A percentile compares a stretch with the other conserved stretches of the same genome.
Conservation (phyloP, 2,329 filamentous ascomycete species). For the Aspergillus arachidicola region DNA sequence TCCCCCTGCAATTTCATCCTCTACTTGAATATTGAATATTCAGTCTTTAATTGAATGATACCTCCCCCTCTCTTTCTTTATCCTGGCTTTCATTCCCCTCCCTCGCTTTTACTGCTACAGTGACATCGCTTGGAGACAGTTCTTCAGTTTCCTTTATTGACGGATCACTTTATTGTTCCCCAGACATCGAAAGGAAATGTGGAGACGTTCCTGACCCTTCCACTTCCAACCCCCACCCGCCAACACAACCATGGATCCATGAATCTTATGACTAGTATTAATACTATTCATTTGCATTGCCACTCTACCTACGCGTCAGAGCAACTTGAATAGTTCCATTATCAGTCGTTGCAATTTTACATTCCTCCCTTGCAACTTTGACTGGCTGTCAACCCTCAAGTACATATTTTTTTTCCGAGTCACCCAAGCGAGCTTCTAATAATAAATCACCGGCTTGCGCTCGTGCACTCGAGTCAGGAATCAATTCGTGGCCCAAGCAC, state of each 20-base stretch:
- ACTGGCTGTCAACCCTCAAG: neutral
- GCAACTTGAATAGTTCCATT: neutral
- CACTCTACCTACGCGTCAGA: neutral
- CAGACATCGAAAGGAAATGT: neutral
- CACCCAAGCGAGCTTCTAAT: neutral
- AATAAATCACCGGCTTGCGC: neutral
- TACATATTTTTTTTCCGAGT: neutral
- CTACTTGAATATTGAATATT: too few relatives aligned
- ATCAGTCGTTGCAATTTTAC: neutral
- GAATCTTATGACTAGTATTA: neutral
- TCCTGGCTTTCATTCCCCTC: neutral
- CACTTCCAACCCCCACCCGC: neutral
- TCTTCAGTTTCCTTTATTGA: neutral
- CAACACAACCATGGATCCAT: neutral
- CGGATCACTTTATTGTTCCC: neutral
- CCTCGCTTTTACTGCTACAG: neutral
- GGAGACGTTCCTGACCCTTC: neutral
- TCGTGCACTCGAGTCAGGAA: neutral
- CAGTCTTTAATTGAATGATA: neutral
- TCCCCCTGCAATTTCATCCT: too few relatives aligned
- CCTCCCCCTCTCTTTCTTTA: neutral
- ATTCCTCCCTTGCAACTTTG: neutral
- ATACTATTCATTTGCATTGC: neutral
- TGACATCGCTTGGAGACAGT: neutral
- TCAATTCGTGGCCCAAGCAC: neutral